These are phyloP conservation scores for Sistotremastrum niveocremeum DNA, from an alignment of 768 basidiomycete genomes.

Conservation along the genomic window DNA sequence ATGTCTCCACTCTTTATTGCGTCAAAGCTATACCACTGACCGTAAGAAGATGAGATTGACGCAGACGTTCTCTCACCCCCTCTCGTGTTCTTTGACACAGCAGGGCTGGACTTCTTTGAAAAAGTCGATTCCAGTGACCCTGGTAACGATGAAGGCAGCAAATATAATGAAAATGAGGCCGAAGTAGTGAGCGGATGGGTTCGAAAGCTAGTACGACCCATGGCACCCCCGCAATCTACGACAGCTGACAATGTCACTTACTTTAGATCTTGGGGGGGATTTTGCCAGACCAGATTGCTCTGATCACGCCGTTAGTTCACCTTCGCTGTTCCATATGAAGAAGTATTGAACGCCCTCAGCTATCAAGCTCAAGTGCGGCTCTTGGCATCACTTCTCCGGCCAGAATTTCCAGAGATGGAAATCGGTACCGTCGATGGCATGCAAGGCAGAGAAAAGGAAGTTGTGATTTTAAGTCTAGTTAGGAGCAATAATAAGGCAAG, in stretches of 20 bases:
- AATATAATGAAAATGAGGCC: conserved; percentile 91
- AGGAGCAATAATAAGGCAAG: conserved; percentile 75
- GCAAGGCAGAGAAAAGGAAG: conserved; percentile 95
- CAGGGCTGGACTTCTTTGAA: conserved; percentile 90
- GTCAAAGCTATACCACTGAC: too few relatives aligned
- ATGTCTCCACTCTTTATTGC: too few relatives aligned
- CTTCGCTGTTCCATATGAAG: not conserved
- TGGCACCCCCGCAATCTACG: not conserved
- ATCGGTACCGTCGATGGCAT: conserved; percentile 94
- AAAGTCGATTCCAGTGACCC: conserved; percentile 46
- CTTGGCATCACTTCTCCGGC: conserved; percentile 62
- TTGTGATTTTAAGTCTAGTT: conserved; percentile 84
- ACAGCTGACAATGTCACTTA: not conserved
- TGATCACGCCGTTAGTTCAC: conserved; percentile 65
- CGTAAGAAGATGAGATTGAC: conserved; percentile 43
- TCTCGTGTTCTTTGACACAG: conserved; percentile 88
- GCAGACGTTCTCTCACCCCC: conserved; percentile 64
- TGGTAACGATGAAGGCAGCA: conserved; percentile 69
- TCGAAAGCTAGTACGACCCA: conserved; percentile 48
- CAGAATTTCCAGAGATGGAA: conserved; percentile 54
- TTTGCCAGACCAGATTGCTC: conserved; percentile 58
- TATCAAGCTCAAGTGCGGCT: conserved; percentile 93
- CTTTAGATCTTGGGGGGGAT: conserved; percentile 47
- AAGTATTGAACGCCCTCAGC: conserved; percentile 19
- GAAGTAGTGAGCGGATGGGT: conserved; percentile 76